Base-by-base conservation (phyloP, 371 early-diverging fungal genomes). In the Syncephalastrum racemosum region DNA sequence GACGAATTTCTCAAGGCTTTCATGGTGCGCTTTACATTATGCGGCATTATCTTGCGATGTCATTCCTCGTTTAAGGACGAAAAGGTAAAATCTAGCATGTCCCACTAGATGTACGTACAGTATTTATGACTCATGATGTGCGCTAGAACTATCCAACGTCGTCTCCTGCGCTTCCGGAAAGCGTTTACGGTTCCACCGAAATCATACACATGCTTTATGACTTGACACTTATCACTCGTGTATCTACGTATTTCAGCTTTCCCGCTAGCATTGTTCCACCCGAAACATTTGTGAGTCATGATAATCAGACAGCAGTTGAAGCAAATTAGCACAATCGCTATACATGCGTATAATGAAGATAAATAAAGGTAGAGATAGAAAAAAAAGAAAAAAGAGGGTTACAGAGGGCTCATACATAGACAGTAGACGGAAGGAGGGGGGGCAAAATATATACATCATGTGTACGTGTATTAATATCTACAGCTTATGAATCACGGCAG, bases 1-100 rank as follows among this genome's bases (percentile, higher is more conserved):
- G 98, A 96, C 64, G 93, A 93, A 46, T 95, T 95, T 64, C 59
- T 95, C 62, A 81, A 91, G 44, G 90, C 90, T 60, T 89, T 96
- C 59, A 80, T 93, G 52, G 86, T 90, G 15, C 87, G 96, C 7
- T 94, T 89, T 71, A 87, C 93, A 1, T 49, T 96, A 2, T 90
- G 89, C 63, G 75, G 82, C 45, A 78, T 82, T 5, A 70, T 94
- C 36, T 68, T 96, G 39, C 75, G 79, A 36, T 78, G 72, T 6
- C 87, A 86, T 56, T 75, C 75, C 2, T 73, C 77, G 5, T 86
- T 86, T 42, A 79, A 80, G 39, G 81, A 86, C 27, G 81, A 83
- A 64, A 84, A 82, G 82, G 85, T 83, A 76, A 58, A 41, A 42
- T 12, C 3, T 23, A 22, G 22, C 18, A 44, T 39, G 39, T 46